phyloP scores from a whole-genome alignment of 2,329 filamentous ascomycete genomes.

The Aspergillus chevalieri region DNA sequence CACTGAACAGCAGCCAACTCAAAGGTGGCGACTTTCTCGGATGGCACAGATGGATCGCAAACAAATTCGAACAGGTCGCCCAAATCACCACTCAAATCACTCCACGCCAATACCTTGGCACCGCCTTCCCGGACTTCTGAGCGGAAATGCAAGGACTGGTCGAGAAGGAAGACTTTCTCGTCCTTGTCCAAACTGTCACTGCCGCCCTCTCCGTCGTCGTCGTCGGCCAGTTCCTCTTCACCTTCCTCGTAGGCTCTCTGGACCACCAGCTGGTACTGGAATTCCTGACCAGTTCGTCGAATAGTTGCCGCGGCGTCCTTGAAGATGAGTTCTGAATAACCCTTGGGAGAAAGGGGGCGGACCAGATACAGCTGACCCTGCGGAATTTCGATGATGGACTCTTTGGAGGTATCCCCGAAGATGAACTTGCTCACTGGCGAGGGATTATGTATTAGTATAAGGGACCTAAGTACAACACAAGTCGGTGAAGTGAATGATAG shows the following conservation, averaged over 20 bases:
- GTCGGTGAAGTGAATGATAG: conserved; percentile 14
- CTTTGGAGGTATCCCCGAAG: conserved; percentile 81
- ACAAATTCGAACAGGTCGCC: conserved; percentile 98
- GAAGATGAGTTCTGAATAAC: conserved; percentile 98
- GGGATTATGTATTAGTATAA: not conserved
- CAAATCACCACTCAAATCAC: conserved; percentile 84
- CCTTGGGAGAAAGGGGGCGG: conserved; percentile 88
- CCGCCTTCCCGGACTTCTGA: conserved; percentile 73
- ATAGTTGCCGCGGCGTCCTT: conserved; percentile 92
- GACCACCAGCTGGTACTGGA: conserved; percentile 93
- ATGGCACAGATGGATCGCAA: conserved; percentile 68
- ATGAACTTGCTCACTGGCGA: conserved; percentile 77
- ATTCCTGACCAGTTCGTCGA: conserved; percentile 86
- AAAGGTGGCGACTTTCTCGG: conserved; percentile 71
- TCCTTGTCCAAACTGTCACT: conserved; percentile 82
- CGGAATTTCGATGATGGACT: conserved; percentile 87
- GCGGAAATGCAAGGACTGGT: conserved; percentile 82
- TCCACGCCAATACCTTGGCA: conserved; percentile 87
- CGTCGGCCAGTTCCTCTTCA: conserved; percentile 87
- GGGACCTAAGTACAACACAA: not conserved
- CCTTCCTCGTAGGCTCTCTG: conserved; percentile 97
- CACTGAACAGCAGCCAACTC: conserved; percentile 80
- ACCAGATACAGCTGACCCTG: conserved; percentile 97
- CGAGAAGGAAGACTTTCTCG: conserved; percentile 95
- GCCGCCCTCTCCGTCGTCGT: conserved; percentile 75